Base-by-base conservation (phyloP, 2,329 filamentous ascomycete genomes). In the Claviceps quebecensis region DNA sequence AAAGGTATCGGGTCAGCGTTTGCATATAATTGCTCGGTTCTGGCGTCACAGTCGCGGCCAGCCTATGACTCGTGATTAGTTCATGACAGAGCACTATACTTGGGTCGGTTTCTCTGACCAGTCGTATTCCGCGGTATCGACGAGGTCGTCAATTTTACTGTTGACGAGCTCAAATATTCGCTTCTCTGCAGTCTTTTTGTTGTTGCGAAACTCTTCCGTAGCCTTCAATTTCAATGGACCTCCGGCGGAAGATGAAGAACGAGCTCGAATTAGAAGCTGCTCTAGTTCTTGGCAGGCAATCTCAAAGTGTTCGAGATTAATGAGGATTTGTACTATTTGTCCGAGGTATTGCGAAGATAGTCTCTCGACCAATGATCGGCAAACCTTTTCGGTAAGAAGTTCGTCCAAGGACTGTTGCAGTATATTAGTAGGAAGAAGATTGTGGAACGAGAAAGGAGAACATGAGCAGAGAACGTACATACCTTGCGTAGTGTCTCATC, bases 91-190 rank as follows among this genome's bases (percentile, higher is more conserved):
- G 14, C 8, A 38, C 16, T 13, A 29, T 7, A 23, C 9, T 14
- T 1, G 11, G 34, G 5, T 2, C 56, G 69, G 51, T 69, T 16
- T 34, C 38, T 23, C 52, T 45, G 8, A 82, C 84, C 93, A 98
- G 65, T 97, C 88, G 64, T 98, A 98, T 68, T 98, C 93, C 36
- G 93, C 91, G 0, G 90, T 97, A 60, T 96, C 91, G 51, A 98
- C 86, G 11, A 98, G 77, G 64, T 98, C 93, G 62, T 97, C 91
- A 60, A 98, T 97, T 72, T 98, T 98, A 52, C 87, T 94, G 69
- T 98, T 97, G 56, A 98, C 93, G 0, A 98, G 78, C 68, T 98
- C 94, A 63, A 98, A 98, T 53, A 98, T 97, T 37, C 94, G 85
- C 69, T 96, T 95, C 64, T 96, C 91, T 0, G 93, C 93, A 1